These are phyloP conservation scores for Testicularia cyperi DNA, from an alignment of 1,284 basidiomycete species.

Conservation along the genomic window DNA sequence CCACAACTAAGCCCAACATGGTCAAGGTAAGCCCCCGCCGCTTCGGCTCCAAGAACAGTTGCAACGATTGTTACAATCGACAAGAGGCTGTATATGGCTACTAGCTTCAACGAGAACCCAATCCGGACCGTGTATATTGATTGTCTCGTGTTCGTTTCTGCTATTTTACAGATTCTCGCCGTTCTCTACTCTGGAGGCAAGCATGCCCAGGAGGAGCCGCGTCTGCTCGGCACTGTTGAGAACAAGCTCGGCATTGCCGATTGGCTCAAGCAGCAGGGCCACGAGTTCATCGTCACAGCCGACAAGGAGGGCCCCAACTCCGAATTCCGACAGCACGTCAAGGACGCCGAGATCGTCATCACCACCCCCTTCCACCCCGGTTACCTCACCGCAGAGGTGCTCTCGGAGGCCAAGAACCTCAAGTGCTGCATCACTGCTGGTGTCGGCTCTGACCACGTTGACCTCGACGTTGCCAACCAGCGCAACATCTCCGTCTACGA, in stretches of 20 bases:
- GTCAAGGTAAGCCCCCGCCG: slow-evolving; percentile 27
- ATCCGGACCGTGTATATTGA: no score
- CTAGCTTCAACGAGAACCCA: no score
- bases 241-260: slow-evolving; percentile 66
- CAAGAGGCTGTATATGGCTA: no score
- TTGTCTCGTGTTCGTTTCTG: no score
- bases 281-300: slow-evolving; percentile 68
- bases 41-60: no score
- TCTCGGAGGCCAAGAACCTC: slow-evolving; percentile 81
- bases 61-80: no score
- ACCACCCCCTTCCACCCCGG: slow-evolving; percentile 83
- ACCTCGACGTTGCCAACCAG: slow-evolving; percentile 83
- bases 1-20: slow-evolving; percentile 39
- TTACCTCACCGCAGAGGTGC: slow-evolving; percentile 79
- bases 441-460: slow-evolving; percentile 84
- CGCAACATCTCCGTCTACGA: slow-evolving; percentile 73
- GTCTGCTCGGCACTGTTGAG: slow-evolving; percentile 84
- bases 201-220: slow-evolving; percentile 77
- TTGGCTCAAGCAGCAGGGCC: slow-evolving; percentile 68
- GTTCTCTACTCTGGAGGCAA: slow-evolving; percentile 71
- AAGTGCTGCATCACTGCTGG: slow-evolving; percentile 91
- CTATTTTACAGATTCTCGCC: slow-evolving; percentile 72
- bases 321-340: slow-evolving; percentile 82
- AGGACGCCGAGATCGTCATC: slow-evolving; percentile 67
- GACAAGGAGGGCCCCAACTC: slow-evolving; percentile 85